Evolutionary conservation across 768 basidiomycete genomes (phyloP).

Genomic region (Tremella fuciformis): DNA sequence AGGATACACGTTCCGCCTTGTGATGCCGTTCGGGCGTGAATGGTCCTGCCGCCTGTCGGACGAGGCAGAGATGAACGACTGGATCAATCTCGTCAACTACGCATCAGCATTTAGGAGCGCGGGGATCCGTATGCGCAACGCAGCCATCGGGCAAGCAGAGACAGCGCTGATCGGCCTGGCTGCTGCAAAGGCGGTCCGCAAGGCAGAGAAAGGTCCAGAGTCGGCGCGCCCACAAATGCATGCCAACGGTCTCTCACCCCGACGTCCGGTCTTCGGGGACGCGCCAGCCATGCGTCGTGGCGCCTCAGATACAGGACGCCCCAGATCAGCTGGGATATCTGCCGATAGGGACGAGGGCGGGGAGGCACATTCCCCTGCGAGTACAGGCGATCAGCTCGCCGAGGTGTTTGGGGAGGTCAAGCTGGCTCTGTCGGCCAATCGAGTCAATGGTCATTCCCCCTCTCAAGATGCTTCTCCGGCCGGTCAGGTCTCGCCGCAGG

Average conservation of each 20-base stretch:
- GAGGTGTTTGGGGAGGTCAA: constrained; percentile 84
- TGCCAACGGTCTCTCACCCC: constrained; percentile 15
- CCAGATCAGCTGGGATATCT: constrained; percentile 13
- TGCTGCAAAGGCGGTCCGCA: constrained; percentile 77
- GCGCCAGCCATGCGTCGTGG: not conserved
- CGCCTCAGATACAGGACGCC: not conserved
- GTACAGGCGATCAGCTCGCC: constrained; percentile 52
- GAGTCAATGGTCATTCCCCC: constrained; percentile 34
- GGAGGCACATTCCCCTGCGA: constrained; percentile 17
- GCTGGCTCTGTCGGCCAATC: constrained; percentile 67
- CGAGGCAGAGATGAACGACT: constrained; percentile 74
- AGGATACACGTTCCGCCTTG: constrained; percentile 70
- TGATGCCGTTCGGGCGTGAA: constrained; percentile 72
- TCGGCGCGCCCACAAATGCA: constrained; percentile 11
- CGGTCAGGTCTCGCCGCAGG: constrained; percentile 8
- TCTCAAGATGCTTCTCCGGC: not conserved
- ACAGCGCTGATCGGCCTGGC: constrained; percentile 77
- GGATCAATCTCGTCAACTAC: constrained; percentile 91
- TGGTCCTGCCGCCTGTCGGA: constrained; percentile 71
- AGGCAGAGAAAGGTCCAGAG: not conserved
- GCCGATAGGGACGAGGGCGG: constrained; percentile 34
- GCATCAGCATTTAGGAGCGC: constrained; percentile 85
- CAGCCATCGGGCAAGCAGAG: constrained; percentile 66
- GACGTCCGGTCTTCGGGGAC: not conserved
- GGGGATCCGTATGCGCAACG: constrained; percentile 74